phyloP scores from a whole-genome alignment of 83 land plant species.

The Diphasiastrum complanatum region DNA sequence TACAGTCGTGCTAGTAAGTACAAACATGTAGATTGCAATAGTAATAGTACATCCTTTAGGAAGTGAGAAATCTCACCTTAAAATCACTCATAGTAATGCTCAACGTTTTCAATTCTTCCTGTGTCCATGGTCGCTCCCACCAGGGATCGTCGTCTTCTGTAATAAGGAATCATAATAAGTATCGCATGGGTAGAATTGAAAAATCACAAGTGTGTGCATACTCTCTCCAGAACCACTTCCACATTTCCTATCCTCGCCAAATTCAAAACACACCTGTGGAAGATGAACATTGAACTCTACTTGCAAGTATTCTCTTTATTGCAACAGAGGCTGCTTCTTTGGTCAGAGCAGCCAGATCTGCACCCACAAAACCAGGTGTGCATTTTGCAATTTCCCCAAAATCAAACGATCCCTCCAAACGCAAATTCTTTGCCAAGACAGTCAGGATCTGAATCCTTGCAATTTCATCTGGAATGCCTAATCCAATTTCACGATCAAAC shows the following conservation, averaged over 20 bases:
- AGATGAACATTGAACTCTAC: slow-evolving; percentile 35
- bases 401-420: slow-evolving; percentile 76
- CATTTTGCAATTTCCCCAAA: slow-evolving; percentile 63
- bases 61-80: slow-evolving; percentile 47
- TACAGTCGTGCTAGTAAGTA: too few relatives aligned
- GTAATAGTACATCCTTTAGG: too few relatives aligned
- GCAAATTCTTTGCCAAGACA: slow-evolving; percentile 53
- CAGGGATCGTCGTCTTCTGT: too few relatives aligned
- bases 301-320: slow-evolving; percentile 59
- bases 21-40: too few relatives aligned
- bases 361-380: slow-evolving; percentile 97
- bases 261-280: neutral
- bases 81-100: slow-evolving; percentile 85
- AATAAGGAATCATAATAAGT: too few relatives aligned
- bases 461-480: slow-evolving; percentile 89
- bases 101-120: slow-evolving; percentile 65
- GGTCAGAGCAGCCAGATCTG: slow-evolving; percentile 69
- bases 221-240: neutral
- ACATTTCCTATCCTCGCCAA: neutral
- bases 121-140: slow-evolving; percentile 74
- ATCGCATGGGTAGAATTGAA: too few relatives aligned
- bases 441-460: slow-evolving; percentile 73
- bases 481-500: slow-evolving; percentile 74
- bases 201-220: too few relatives aligned
- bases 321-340: slow-evolving; percentile 80